Evolutionary conservation across 805 yeast genomes (phyloP).

Genomic region (Phaffomyces opuntiae): DNA sequence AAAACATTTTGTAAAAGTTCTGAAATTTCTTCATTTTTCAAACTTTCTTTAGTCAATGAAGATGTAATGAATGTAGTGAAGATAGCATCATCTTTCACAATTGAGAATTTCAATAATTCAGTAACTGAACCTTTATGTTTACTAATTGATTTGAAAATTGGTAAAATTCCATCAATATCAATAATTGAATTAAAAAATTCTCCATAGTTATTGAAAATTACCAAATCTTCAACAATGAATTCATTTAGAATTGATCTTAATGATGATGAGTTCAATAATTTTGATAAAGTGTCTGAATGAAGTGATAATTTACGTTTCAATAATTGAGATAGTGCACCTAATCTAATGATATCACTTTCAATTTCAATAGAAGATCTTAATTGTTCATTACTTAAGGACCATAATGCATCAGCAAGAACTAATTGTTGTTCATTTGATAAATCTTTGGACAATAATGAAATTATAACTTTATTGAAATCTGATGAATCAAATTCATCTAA

Average conservation of each 20-base stretch:
- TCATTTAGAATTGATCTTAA: constrained; percentile 4
- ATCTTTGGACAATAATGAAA: not conserved
- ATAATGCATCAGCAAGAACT: constrained; percentile 24
- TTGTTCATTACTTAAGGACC: constrained; percentile 13
- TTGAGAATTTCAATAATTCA: constrained; percentile 9
- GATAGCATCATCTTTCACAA: not conserved
- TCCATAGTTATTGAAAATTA: constrained; percentile 11
- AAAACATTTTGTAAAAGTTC: constrained; percentile 1
- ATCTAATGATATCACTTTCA: constrained; percentile 6
- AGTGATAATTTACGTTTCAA: constrained; percentile 13
- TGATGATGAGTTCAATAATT: not conserved
- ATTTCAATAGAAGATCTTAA: constrained; percentile 7
- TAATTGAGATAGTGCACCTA: constrained; percentile 9
- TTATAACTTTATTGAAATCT: constrained; percentile 12
- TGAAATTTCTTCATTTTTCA: not conserved
- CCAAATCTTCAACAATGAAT: constrained; percentile 11
- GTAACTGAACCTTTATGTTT: not conserved
- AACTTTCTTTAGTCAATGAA: constrained; percentile 1
- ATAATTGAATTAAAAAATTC: constrained; percentile 6
- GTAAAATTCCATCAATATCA: constrained; percentile 6
- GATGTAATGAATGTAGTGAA: constrained; percentile 12
- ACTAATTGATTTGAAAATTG: constrained; percentile 14
- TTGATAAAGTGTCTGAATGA: constrained; percentile 4
- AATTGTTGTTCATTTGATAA: constrained; percentile 14
- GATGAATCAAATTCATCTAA: constrained; percentile 14